These are phyloP conservation scores for Rhodosporidiobolus sp. DNA, from an alignment of 768 basidiomycete species.

Conservation along the genomic window DNA sequence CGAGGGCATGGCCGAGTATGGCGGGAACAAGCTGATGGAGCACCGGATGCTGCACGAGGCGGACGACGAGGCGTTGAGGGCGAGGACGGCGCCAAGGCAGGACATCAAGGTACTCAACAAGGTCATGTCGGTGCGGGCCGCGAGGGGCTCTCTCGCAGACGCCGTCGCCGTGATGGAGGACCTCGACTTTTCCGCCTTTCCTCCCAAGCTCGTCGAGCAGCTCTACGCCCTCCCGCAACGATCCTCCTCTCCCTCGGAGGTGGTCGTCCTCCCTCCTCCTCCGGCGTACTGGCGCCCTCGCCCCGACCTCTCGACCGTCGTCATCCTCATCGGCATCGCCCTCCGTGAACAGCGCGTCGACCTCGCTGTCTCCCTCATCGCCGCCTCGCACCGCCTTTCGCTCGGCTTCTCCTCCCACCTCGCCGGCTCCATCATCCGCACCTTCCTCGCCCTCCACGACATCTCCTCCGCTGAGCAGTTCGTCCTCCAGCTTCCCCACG, in stretches of 20 bases:
- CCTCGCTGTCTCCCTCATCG: conserved; percentile 19
- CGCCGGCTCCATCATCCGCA: conserved; percentile 14
- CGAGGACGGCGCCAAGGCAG: conserved; percentile 10
- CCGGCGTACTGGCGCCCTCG: background rate
- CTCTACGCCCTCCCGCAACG: background rate
- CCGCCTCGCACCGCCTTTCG: background rate
- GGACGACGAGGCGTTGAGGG: background rate
- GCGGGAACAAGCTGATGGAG: conserved; percentile 35
- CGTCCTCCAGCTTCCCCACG: conserved; percentile 1
- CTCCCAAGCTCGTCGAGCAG: background rate
- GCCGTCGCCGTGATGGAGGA: conserved; percentile 24
- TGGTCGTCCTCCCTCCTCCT: background rate
- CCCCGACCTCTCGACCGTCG: conserved; percentile 30
- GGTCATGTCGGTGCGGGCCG: conserved; percentile 24
- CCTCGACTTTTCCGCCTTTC: conserved; percentile 9
- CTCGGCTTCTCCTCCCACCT: conserved; percentile 17
- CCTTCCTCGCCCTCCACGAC: conserved; percentile 13
- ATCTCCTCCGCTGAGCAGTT: conserved; percentile 27
- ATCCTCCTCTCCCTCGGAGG: background rate
- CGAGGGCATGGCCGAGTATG: conserved; percentile 31
- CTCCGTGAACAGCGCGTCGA: conserved; percentile 15
- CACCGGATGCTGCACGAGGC: conserved; percentile 17
- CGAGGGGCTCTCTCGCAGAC: background rate
- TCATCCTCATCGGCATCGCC: conserved; percentile 21
- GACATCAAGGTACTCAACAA: conserved; percentile 28